Evolutionary conservation across 352 stramenopile genomes (phyloP).

Genomic region (Vaucheria bursata): DNA sequence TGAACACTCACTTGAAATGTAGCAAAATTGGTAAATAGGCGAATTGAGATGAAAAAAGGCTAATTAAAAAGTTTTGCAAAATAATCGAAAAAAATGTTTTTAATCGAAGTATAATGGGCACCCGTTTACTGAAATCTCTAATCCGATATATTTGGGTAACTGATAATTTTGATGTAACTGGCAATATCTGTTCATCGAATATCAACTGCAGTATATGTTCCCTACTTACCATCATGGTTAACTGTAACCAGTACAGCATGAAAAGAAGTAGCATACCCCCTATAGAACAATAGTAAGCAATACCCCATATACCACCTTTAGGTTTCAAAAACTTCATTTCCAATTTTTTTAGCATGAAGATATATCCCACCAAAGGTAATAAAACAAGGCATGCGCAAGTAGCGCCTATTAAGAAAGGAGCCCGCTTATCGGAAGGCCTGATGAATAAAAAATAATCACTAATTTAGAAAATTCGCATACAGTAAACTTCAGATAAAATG

Average conservation of each 20-base stretch:
- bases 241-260: slow-evolving; percentile 69
- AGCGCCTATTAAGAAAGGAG: slow-evolving; percentile 49
- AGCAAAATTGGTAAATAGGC: neutral
- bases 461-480: no score
- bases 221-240: slow-evolving; percentile 59
- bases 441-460: no score
- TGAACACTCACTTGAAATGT: neutral
- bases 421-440: slow-evolving; percentile 57
- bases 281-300: slow-evolving; percentile 63
- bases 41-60: neutral
- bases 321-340: neutral
- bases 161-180: neutral
- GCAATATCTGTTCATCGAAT: neutral
- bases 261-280: slow-evolving; percentile 66
- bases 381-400: slow-evolving; percentile 19
- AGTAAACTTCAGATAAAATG: no score
- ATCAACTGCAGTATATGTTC: neutral
- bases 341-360: neutral
- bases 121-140: neutral
- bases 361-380: neutral
- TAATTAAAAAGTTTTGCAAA: no score
- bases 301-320: slow-evolving; percentile 21
- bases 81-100: neutral
- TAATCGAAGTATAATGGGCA: neutral
- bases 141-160: no score